Percentiles rank a stretch among this genome's conserved stretches.
These are phyloP conservation scores for Fraxinus albicans DNA, from an alignment of 305 asterid species.

Conservation along the genomic window DNA sequence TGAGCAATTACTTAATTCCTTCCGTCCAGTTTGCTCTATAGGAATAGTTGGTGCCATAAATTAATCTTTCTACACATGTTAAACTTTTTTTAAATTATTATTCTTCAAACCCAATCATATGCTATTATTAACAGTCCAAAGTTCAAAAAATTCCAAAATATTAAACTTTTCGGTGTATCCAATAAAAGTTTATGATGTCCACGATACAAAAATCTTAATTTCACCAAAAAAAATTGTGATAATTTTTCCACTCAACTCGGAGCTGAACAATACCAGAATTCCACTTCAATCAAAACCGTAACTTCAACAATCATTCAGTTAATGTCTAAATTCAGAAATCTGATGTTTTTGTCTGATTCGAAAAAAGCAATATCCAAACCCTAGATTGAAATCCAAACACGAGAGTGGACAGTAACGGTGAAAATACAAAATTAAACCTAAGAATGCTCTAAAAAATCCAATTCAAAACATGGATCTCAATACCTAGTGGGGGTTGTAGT, in stretches of 20 bases:
- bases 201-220: slow-evolving; percentile 10
- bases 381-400: slow-evolving; percentile 21
- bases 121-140: not conserved
- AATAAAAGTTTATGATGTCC: not conserved
- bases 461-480: slow-evolving; percentile 5
- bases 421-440: not conserved
- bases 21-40: slow-evolving; percentile 44
- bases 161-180: not conserved
- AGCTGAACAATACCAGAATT: slow-evolving; percentile 19
- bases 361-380: slow-evolving; percentile 21
- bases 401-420: not conserved
- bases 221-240: slow-evolving; percentile 6
- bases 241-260: slow-evolving; percentile 9
- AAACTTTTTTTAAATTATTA: slow-evolving; percentile 18
- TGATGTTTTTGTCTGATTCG: not conserved
- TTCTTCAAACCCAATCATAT: slow-evolving; percentile 29
- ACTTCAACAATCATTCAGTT: slow-evolving; percentile 13
- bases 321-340: not conserved
- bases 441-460: not conserved
- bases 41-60: slow-evolving; percentile 62
- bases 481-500: not conserved
- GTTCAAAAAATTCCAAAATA: not conserved
- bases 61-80: slow-evolving; percentile 36
- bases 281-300: slow-evolving; percentile 22
- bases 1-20: slow-evolving; percentile 35